Base-by-base conservation (phyloP, 345 rosid species). In the Melaleuca alternifolia region DNA sequence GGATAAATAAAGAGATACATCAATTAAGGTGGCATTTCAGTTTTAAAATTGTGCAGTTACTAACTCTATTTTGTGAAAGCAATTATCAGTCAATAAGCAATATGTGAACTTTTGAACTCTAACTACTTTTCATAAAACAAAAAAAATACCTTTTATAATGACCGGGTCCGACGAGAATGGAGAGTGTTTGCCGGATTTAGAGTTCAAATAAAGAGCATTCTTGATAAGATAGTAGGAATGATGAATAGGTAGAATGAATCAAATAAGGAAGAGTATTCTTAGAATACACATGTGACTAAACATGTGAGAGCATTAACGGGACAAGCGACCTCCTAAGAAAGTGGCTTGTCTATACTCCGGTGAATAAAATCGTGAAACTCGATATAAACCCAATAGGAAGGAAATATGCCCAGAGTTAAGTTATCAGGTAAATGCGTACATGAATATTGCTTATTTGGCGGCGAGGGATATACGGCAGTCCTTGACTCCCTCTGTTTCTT, bases 141-240 rank as follows among this genome's bases (percentile, higher is more conserved):
- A 61, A 61, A 37, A 61, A 15, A n/a, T n/a, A 23, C 15, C 37
- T 61, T n/a, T 0, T 61, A 1, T 61, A 28, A 61, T 18, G 7
- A n/a, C 37, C 3, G 1, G 0, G 5, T n/a, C 7, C 0, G 1
- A 26, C 15, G 6, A 6, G 33, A 15, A 11, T 0, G 8, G 9
- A 33, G 7, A 59, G 15, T 59, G 16, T n/a, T 14, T 0, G 0
- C 3, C 0, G 0, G 2, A 13, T 6, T 57, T 23, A 57, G 30
- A 26, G 62, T 10, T 5, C 12, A 1, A 23, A n/a, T 1, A 11
- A 57, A 6, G 7, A 59, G 18, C 3, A 16, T 8, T 59, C 21
- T 0, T 53, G 9, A 18, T 3, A 53, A 6, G 0, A 3, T 53
- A 16, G 1, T 53, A 53, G 7, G 7, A 1, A 18, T 23, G 59